Conservation (phyloP, 192 early-diverging fungal genomes). For the Coemansia sp. region DNA sequence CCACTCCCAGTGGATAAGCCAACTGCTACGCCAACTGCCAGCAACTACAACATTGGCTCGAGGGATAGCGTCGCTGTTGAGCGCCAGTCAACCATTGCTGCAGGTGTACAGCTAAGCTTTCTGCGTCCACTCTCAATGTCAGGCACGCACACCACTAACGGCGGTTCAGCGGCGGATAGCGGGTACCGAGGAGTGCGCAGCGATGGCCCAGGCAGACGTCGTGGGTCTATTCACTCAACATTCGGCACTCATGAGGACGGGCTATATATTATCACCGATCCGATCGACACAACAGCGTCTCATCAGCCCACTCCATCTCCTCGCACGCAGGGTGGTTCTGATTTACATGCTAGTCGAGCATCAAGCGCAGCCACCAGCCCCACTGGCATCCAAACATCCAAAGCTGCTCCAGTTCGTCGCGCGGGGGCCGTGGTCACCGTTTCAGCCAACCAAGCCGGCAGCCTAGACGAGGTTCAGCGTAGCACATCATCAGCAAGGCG, state of each 20-base stretch:
- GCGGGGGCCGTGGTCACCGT: conserved; percentile 23
- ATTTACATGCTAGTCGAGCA: background rate
- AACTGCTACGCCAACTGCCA: conserved; percentile 1
- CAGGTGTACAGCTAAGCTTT: conserved; percentile 31
- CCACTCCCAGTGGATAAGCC: background rate
- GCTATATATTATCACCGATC: conserved; percentile 12
- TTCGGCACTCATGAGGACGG: conserved; percentile 15
- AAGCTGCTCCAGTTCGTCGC: conserved; percentile 11
- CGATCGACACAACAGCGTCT: background rate
- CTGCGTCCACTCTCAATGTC: conserved; percentile 4
- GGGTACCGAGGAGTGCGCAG: conserved; percentile 43
- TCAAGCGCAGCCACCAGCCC: conserved; percentile 23
- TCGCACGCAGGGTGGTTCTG: background rate
- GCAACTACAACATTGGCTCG: background rate
- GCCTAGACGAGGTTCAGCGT: conserved; percentile 32
- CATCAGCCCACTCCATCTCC: conserved; percentile 13
- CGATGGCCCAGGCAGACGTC: conserved; percentile 19
- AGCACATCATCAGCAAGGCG: conserved; percentile 14
- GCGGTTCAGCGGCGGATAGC: background rate
- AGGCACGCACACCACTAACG: conserved; percentile 1
- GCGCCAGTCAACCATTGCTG: conserved; percentile 30
- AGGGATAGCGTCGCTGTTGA: conserved; percentile 1
- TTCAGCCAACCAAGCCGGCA: background rate
- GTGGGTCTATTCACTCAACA: conserved; percentile 33
- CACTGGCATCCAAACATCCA: conserved; percentile 11